Evolutionary conservation across 306 rosid genomes (phyloP), one percentile per base, ranked within the genome.

Genomic region (Erythrophleum fordii): DNA sequence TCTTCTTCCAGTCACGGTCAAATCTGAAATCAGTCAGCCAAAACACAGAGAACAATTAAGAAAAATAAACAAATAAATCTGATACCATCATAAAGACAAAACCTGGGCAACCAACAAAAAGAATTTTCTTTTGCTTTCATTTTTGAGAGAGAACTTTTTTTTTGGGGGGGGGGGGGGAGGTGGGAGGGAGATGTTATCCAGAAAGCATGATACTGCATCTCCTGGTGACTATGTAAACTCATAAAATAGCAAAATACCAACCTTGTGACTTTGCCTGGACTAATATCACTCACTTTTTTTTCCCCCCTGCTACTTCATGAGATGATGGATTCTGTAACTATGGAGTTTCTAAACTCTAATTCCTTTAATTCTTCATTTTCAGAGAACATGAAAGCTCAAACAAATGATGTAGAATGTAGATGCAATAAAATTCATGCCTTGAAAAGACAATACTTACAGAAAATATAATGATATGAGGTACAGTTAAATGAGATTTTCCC

Each of bases 1-100:
- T 96, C 90, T 93, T 96, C 86, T 96, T 96, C 99, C 99, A 96
- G 84, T 96, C 99, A 37, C 99, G 98, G 78, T 93, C 97, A 39
- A 93, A 96, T 83, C 99, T 96, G 86, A 72, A 77, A 82, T 8
- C 58, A 82, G 55, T 42, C 53, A 73, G 10, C 16, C 62, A 51
- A 79, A 72, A 77, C 58, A 69, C 55, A 66, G 12, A 80, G 29
- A 75, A 58, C 35, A 76, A 68, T 22, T 29, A 13, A 68, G 84
- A 17, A 67, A 82, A 56, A 28, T 68, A 51, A 25, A 61, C 25
- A 29, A 72, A 45, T 10, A 55, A 48, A 62, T n/a, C 0, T 41
- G 20, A 74, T 55, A 42, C 35, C 39, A 67, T 55, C 22, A 42
- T 26, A 11, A 70, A 80, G 62, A 64, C 45, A 67, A 66, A 61